phyloP scores from a whole-genome alignment of 257 asterid species.

The Craterostigma plantagineum region DNA sequence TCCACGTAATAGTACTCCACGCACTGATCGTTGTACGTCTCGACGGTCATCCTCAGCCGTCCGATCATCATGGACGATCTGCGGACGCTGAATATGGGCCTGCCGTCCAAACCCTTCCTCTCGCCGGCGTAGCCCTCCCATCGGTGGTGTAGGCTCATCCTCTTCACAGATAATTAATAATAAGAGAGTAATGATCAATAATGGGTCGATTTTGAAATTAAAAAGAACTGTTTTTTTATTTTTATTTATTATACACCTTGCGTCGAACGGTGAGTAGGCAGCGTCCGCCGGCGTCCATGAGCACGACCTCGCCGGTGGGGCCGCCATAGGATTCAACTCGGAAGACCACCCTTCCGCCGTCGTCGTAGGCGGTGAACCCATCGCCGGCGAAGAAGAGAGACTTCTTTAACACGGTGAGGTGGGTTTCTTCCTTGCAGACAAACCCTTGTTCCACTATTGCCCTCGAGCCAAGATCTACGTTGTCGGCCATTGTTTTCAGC shows the following conservation, averaged over 20 bases:
- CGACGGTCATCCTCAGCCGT: conserved; percentile 30
- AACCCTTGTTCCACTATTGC: conserved; percentile 11
- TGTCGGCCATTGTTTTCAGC: too few species aligned
- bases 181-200: neutral
- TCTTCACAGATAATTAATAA: conserved; percentile 3
- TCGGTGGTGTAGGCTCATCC: conserved; percentile 17
- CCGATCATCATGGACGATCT: conserved; percentile 40
- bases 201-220: too few species aligned
- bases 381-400: conserved; percentile 17
- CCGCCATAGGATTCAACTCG: conserved; percentile 19
- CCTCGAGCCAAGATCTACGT: neutral
- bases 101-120: neutral
- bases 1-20: conserved; percentile 42
- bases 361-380: conserved; percentile 16
- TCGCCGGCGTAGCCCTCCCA: conserved; percentile 20
- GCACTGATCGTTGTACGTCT: conserved; percentile 21
- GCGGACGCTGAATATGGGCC: conserved; percentile 25
- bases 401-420: conserved; percentile 18
- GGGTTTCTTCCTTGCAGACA: conserved; percentile 10
- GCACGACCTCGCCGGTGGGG: conserved; percentile 12
- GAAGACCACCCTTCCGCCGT: conserved; percentile 13
- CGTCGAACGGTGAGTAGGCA: conserved; percentile 21
- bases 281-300: conserved; percentile 18
- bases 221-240: too few species aligned
- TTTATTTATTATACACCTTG: too few species aligned